Evolutionary conservation across 345 rosid species (phyloP), one percentile per base, ranked within the genome.

Genomic region (Cochlearia excelsa): DNA sequence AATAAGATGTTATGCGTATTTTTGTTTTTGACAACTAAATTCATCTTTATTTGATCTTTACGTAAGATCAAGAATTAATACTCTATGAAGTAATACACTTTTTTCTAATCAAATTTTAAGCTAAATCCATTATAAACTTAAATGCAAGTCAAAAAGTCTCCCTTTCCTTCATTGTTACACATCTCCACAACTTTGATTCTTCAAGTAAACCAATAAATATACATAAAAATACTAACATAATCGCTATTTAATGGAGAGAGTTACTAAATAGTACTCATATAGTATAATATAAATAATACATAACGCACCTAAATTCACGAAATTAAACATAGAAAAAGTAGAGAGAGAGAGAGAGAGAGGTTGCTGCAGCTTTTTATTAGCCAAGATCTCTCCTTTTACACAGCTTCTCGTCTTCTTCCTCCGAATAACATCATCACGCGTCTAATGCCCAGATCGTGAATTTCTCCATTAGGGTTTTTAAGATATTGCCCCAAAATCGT

Each of bases 361-460:
- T 4, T 10, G 69, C 38, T 51, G 66, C 57, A 71, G 70, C 57
- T 71, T 16, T 16, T 16, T 16, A 16, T 64, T 65, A 64, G 28
- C 10, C 58, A 59, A 71, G 75, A 71, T 71, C 75, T 59, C 52
- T 65, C 51, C 70, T 58, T 58, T 57, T 42, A 7, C 41, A 37
- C 34, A 62, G 72, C 66, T 16, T 45, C 42, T 35, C 54, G 34
- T 70, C 59, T 34, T 70, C 60, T 30, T 63, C 16, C 37, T 52
- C 54, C 23, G 23, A 16, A 16, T 16, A 16, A 16, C 23, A 16
- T 16, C 23, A 16, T 16, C 23, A 16, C 23, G 23, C 23, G 23
- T 16, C 23, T 16, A 16, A 16, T 16, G 23, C 23, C 23, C 35
- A 50, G 49, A 50, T 34, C 47, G 31, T 2, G 44, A 51, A 34